Conservation (phyloP, 352 stramenopile species). For the Pythium folliculosum region DNA sequence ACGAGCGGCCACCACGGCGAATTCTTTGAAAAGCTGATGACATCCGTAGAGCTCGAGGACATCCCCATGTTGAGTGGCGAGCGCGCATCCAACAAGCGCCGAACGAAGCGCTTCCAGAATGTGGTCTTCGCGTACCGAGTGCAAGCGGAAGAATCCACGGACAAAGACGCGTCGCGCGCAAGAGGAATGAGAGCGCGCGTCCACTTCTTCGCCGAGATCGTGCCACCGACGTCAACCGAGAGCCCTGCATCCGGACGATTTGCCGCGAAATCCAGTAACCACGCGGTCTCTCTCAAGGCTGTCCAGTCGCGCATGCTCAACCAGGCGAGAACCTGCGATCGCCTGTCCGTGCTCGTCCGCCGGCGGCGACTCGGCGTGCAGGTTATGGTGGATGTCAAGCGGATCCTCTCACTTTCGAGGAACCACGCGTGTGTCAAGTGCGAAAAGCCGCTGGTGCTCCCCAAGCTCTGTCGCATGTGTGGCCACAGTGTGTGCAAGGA, state of each 20-base stretch:
- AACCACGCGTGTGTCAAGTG: slow-evolving; percentile 60
- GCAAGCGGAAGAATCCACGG: neutral
- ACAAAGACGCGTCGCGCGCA: neutral
- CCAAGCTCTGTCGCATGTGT: slow-evolving; percentile 57
- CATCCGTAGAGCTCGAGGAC: slow-evolving; percentile 12
- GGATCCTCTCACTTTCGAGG: slow-evolving; percentile 36
- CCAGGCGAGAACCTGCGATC: slow-evolving; percentile 14
- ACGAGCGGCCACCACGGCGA: neutral
- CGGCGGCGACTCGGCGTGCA: slow-evolving; percentile 60
- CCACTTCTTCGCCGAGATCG: slow-evolving; percentile 23
- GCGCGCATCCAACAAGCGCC: neutral
- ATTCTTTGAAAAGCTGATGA: slow-evolving; percentile 21
- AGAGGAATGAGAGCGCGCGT: neutral
- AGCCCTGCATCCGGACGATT: neutral
- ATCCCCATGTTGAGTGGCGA: neutral
- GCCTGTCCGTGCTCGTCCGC: slow-evolving; percentile 47
- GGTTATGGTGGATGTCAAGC: slow-evolving; percentile 38
- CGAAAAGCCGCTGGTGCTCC: slow-evolving; percentile 39
- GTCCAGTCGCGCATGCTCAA: slow-evolving; percentile 13
- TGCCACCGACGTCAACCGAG: neutral
- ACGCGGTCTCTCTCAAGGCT: neutral
- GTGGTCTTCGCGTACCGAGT: slow-evolving; percentile 17
- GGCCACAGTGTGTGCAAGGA: slow-evolving; percentile 54
- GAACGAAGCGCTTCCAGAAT: slow-evolving; percentile 1
- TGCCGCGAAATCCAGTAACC: neutral